phyloP scores from a whole-genome alignment of 176 grass and related monocot species.

The Oryza meridionalis region DNA sequence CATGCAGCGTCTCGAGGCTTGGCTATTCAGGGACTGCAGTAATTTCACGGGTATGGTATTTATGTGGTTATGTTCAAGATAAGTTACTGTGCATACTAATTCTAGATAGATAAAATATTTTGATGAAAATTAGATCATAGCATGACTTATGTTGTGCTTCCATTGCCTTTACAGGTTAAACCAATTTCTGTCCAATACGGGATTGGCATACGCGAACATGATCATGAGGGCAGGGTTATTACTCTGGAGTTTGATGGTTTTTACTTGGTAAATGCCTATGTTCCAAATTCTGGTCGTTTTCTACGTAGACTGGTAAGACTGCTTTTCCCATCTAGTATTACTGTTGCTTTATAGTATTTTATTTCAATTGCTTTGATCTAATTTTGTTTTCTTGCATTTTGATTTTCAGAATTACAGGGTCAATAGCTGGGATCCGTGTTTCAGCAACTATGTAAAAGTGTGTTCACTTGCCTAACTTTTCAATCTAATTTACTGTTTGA shows the following conservation, averaged over 20 bases:
- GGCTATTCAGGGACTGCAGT: conserved; percentile 58
- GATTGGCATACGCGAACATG: conserved; percentile 69
- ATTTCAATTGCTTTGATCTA: conserved; percentile 24
- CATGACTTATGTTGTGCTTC: conserved; percentile 35
- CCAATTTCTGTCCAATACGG: conserved; percentile 80
- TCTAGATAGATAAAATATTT: background rate
- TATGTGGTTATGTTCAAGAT: background rate
- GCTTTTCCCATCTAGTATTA: conserved; percentile 4
- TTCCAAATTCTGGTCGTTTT: conserved; percentile 86
- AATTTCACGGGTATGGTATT: conserved; percentile 48
- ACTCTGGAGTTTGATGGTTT: conserved; percentile 88
- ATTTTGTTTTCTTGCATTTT: conserved; percentile 30
- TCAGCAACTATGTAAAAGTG: conserved; percentile 78
- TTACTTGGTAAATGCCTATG: conserved; percentile 83
- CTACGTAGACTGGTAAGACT: conserved; percentile 61
- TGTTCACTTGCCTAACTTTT: conserved; percentile 17
- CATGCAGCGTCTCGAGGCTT: conserved; percentile 56
- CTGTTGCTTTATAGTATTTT: conserved; percentile 28
- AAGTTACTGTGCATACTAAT: background rate
- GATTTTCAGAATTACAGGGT: conserved; percentile 70
- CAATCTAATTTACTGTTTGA: conserved; percentile 19
- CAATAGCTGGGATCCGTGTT: conserved; percentile 68
- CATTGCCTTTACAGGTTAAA: conserved; percentile 59
- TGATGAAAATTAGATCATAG: conserved; percentile 8
- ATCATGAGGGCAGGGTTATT: conserved; percentile 79